These are phyloP conservation scores for Ambrosia hybrid DNA, from an alignment of 140 eudicot species.

Conservation along the genomic window DNA sequence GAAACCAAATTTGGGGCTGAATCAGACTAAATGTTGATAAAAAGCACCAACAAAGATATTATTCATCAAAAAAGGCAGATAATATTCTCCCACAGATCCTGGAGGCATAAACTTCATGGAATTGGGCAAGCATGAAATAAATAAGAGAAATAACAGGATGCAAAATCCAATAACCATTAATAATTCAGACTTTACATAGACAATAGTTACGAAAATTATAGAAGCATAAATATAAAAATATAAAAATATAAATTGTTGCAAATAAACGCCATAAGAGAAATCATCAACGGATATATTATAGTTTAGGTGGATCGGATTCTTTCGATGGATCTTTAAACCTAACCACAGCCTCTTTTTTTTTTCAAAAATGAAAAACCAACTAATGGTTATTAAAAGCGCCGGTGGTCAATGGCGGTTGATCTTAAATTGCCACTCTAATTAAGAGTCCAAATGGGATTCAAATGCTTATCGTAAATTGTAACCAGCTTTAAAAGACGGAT, in stretches of 20 bases:
- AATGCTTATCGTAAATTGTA: not conserved
- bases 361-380: not conserved
- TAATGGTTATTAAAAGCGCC: not conserved
- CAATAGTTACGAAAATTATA: no score
- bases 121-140: no score
- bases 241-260: no score
- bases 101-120: conserved; percentile 16
- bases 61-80: conserved; percentile 70
- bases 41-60: conserved; percentile 97
- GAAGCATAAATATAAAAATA: not conserved
- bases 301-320: no score
- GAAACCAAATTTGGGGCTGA: no score
- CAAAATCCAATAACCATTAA: not conserved
- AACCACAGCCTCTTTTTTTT: no score
- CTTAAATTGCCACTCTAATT: not conserved
- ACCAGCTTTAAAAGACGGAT: conserved; percentile 5
- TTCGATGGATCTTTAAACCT: no score
- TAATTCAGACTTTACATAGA: not conserved
- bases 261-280: no score
- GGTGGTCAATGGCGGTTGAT: no score
- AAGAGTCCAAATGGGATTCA: not conserved
- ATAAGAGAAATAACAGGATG: not conserved
- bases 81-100: conserved; percentile 93
- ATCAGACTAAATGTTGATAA: not conserved
- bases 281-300: no score